Percentiles rank a stretch among this genome's conserved stretches.
phyloP scores from a whole-genome alignment of 1,284 basidiomycete species.

The Leccinum fuscescens region DNA sequence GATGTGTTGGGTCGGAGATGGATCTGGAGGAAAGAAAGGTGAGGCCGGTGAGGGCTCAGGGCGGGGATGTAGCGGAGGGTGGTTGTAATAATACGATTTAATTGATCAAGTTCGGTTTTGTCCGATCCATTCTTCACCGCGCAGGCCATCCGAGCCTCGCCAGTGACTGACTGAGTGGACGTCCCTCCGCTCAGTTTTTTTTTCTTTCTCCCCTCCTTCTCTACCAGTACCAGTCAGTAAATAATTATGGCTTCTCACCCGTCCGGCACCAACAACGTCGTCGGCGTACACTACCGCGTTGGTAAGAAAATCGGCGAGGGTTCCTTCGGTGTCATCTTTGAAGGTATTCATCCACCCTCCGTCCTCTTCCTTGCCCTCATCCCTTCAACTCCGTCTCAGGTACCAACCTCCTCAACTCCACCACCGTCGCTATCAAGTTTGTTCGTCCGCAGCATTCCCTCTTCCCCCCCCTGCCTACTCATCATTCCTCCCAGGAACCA shows the following conservation, averaged over 20 bases:
- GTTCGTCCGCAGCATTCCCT: slow-evolving; percentile 47
- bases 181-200: not conserved
- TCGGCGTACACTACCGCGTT: slow-evolving; percentile 73
- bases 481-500: slow-evolving; percentile 70
- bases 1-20: slow-evolving; percentile 12
- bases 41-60: slow-evolving; percentile 7
- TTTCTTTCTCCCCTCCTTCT: slow-evolving; percentile 1
- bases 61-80: slow-evolving; percentile 23
- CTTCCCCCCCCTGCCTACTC: slow-evolving; percentile 4
- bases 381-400: slow-evolving; percentile 44
- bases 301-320: slow-evolving; percentile 88
- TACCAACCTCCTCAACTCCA: slow-evolving; percentile 83
- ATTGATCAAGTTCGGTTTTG: slow-evolving; percentile 27
- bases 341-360: slow-evolving; percentile 46
- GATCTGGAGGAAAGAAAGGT: slow-evolving; percentile 2
- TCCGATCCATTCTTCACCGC: slow-evolving; percentile 33
- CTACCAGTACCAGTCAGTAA: slow-evolving; percentile 14
- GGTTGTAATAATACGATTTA: slow-evolving; percentile 1
- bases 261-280: slow-evolving; percentile 61
- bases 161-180: slow-evolving; percentile 14
- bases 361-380: not conserved
- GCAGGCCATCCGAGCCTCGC: slow-evolving; percentile 29
- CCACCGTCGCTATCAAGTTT: slow-evolving; percentile 96
- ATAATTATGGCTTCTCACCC: slow-evolving; percentile 41
- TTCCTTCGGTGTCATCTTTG: slow-evolving; percentile 81